Evolutionary conservation across 2,329 filamentous ascomycete genomes (phyloP), one percentile per base, ranked within the genome.

Genomic region (Talaromyces piceae): DNA sequence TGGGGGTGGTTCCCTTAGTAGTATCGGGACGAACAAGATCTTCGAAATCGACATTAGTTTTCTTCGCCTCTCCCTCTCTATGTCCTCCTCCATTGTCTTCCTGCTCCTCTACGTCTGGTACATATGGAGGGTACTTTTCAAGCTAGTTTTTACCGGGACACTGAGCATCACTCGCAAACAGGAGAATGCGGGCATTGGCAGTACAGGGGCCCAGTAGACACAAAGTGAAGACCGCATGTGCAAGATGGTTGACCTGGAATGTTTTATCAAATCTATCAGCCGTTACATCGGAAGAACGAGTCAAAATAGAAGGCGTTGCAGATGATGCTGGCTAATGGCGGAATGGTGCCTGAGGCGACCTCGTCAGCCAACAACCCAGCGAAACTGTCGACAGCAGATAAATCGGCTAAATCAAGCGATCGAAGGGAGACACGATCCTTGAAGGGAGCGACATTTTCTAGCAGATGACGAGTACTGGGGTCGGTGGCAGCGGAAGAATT

Each of bases 301-400:
- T 54, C 9, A 73, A 55, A 70, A 41, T 67, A 64, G 52, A 65
- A 68, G 6, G 71, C 71, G 52, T 73, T 74, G 55, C 67, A 71
- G 22, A 74, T 56, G 18, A 74, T 67, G n/a, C 61, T 60, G 13
- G 53, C 53, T 22, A 74, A 58, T 2, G 57, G 65, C 0, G 67
- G 67, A 2, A 69, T 51, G 27, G 59, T 60, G 20, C 58, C 57
- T 4, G 58, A 49, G 1, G 49, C n/a, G 7, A 74, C 58, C 27
- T 64, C 62, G 0, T 55, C 27, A 2, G 62, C 56, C 8, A 49
- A 20, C 11, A 27, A 49, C 18, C 16, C 18, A 3, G 68, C 64
- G 41, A 73, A 74, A 1, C 57, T 56, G 18, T 67, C 59, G 1
- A 73, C 70, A 4, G 56, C 59, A 18, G 18, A n/a, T 3, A 33